phyloP scores from a whole-genome alignment of 805 yeast species.

The Candida boidinii region DNA sequence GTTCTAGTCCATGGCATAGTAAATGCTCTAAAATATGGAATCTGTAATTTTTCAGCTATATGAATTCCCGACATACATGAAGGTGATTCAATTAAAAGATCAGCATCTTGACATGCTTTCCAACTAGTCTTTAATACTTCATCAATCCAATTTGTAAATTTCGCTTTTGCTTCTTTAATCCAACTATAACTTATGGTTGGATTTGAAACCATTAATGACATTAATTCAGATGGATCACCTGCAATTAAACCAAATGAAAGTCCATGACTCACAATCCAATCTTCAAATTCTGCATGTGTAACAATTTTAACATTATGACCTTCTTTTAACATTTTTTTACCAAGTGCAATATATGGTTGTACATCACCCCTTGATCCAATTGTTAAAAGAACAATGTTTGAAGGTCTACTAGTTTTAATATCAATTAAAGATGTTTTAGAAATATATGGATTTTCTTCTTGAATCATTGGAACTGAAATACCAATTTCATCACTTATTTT shows the following conservation, averaged over 20 bases:
- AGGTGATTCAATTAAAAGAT: constrained; percentile 88
- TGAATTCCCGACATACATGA: constrained; percentile 94
- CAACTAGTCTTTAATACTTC: constrained; percentile 69
- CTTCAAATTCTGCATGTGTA: constrained; percentile 74
- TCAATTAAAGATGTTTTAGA: constrained; percentile 30
- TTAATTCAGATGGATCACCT: constrained; percentile 87
- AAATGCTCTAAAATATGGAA: constrained; percentile 90
- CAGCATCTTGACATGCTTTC: constrained; percentile 80
- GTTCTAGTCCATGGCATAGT: constrained; percentile 99
- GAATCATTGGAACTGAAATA: constrained; percentile 55
- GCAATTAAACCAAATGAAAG: constrained; percentile 70
- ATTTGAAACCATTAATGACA: constrained; percentile 88
- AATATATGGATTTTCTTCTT: constrained; percentile 53
- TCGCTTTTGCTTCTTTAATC: constrained; percentile 70
- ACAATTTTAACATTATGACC: constrained; percentile 84
- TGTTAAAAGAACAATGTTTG: constrained; percentile 63
- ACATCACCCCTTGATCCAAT: constrained; percentile 97
- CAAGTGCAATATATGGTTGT: constrained; percentile 91
- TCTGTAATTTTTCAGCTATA: constrained; percentile 83
- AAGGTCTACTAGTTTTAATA: constrained; percentile 44
- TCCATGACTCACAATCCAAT: constrained; percentile 63
- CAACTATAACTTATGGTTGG: constrained; percentile 81
- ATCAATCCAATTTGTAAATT: constrained; percentile 76
- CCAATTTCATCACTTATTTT: constrained; percentile 52
- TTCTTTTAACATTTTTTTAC: constrained; percentile 64